Evolutionary conservation across 1,139 yeast genomes (phyloP).

Genomic region (Meyerozyma smithsonii): DNA sequence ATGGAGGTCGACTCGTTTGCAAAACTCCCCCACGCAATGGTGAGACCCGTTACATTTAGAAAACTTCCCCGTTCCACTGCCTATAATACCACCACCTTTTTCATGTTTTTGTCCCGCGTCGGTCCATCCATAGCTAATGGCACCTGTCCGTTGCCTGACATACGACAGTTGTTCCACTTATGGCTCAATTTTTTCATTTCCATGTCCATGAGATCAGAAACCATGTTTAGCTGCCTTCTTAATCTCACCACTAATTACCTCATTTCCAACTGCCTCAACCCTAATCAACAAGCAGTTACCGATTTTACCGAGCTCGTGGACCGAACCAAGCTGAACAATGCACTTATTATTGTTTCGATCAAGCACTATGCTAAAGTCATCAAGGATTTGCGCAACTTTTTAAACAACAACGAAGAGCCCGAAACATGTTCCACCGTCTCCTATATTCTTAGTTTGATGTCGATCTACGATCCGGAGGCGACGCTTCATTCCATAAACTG

Average conservation of each 20-base stretch:
- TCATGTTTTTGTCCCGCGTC: constrained; percentile 10
- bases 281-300: constrained; percentile 4
- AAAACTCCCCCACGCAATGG: constrained; percentile 17
- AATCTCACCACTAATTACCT: constrained; percentile 40
- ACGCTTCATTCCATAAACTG: constrained; percentile 35
- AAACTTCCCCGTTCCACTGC: constrained; percentile 9
- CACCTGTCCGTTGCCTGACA: constrained; percentile 23
- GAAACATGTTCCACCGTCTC: constrained; percentile 35
- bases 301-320: constrained; percentile 4
- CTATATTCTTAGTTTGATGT: constrained; percentile 38
- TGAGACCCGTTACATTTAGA: constrained; percentile 11
- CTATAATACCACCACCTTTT: constrained; percentile 16
- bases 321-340: constrained; percentile 17
- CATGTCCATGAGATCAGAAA: constrained; percentile 13
- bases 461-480: constrained; percentile 44
- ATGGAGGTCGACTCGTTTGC: neutral
- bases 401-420: constrained; percentile 29
- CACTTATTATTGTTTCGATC: constrained; percentile 26
- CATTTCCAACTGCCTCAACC: constrained; percentile 29
- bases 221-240: constrained; percentile 36
- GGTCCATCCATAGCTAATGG: constrained; percentile 25
- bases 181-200: constrained; percentile 35
- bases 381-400: constrained; percentile 25
- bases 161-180: constrained; percentile 26
- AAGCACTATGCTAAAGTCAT: constrained; percentile 37